These are phyloP conservation scores for Neonectria sp. DNA, from an alignment of 2,329 filamentous ascomycete species.

Conservation along the genomic window DNA sequence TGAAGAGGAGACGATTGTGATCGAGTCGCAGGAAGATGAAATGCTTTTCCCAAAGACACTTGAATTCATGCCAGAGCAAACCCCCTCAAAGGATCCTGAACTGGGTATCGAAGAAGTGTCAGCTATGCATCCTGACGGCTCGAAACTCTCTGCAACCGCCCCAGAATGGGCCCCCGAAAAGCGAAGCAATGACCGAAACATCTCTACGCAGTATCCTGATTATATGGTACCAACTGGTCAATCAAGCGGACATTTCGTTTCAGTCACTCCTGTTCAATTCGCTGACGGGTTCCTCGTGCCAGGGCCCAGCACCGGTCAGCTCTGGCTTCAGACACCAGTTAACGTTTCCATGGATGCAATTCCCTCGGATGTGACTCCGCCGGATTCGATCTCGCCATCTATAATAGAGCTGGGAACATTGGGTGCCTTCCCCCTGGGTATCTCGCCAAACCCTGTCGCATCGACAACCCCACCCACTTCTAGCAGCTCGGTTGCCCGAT, in stretches of 20 bases:
- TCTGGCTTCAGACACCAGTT: slow-evolving; percentile 28
- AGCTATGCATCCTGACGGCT: not conserved
- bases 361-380: not conserved
- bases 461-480: not conserved
- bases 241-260: slow-evolving; percentile 35
- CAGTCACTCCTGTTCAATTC: slow-evolving; percentile 35
- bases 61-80: slow-evolving; percentile 28
- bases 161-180: slow-evolving; percentile 12
- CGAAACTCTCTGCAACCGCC: not conserved
- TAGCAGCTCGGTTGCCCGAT: not conserved
- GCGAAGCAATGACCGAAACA: not conserved
- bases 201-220: not conserved
- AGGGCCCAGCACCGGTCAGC: slow-evolving; percentile 35
- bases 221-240: slow-evolving; percentile 14
- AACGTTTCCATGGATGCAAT: not conserved
- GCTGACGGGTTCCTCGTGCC: slow-evolving; percentile 38
- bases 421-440: not conserved
- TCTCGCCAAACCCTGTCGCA: not conserved
- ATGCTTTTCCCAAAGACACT: slow-evolving; percentile 40
- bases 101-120: not conserved
- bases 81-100: not conserved
- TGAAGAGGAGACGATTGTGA: slow-evolving; percentile 30
- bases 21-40: not conserved
- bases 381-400: not conserved
- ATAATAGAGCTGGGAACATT: not conserved